phyloP scores from a whole-genome alignment of 768 basidiomycete species.

The Suillus weaverae region DNA sequence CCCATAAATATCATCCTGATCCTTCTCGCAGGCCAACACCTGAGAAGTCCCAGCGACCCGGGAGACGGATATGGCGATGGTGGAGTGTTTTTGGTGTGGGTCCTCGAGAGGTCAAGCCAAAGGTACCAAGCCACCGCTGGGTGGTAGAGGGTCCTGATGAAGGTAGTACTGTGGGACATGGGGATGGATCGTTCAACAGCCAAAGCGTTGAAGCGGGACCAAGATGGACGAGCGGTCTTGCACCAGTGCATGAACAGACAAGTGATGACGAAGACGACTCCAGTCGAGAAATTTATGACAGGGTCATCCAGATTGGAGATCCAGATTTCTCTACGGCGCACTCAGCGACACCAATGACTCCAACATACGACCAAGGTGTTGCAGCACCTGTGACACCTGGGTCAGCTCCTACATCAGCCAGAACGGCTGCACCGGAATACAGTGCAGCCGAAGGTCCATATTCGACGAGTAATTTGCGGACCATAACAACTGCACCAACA shows the following conservation, averaged over 20 bases:
- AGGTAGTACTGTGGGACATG: slow-evolving; percentile 21
- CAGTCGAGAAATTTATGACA: background rate
- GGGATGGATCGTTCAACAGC: slow-evolving; percentile 12
- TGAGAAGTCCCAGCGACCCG: slow-evolving; percentile 9
- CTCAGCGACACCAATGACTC: slow-evolving; percentile 15
- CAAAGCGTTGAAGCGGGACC: slow-evolving; percentile 3
- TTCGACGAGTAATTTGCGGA: background rate
- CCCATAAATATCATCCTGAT: background rate
- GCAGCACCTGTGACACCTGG: background rate
- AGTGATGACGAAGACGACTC: slow-evolving; percentile 10
- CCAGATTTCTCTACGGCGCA: slow-evolving; percentile 11
- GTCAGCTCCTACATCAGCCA: background rate
- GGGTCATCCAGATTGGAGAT: slow-evolving; percentile 24
- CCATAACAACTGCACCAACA: slow-evolving; percentile 1
- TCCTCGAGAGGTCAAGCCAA: slow-evolving; percentile 25
- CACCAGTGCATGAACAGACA: slow-evolving; percentile 12
- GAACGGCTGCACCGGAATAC: slow-evolving; percentile 9
- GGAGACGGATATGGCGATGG: slow-evolving; percentile 19
- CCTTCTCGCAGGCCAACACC: background rate
- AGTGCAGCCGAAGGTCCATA: background rate
- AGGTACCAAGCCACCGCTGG: slow-evolving; percentile 22
- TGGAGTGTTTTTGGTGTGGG: slow-evolving; percentile 26
- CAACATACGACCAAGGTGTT: background rate
- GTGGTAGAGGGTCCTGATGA: slow-evolving; percentile 27
- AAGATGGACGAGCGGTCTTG: slow-evolving; percentile 11